Evolutionary conservation across 2,329 filamentous ascomycete genomes (phyloP), one percentile per base, ranked within the genome.

Genomic region (Harringtonia aguacate): DNA sequence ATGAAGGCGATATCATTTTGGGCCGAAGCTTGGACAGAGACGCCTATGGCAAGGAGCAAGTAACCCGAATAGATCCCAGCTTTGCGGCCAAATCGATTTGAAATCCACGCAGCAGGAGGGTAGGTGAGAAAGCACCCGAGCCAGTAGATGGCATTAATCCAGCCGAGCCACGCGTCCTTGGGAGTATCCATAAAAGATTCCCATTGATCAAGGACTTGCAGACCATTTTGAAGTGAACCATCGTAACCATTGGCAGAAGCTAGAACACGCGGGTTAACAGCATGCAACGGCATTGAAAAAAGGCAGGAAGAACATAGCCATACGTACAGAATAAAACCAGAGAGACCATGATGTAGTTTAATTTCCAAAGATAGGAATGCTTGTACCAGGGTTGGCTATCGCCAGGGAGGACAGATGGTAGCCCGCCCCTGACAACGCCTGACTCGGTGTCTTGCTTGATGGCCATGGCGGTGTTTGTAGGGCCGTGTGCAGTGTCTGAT

Each of bases 81-180:
- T 46, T 63, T 67, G 36, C 68, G 55, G 13, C 69, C 69, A 15
- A 59, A 60, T 39, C 57, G 55, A 45, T 62, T 46, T 36, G 43
- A 39, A 3, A 50, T 18, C 18, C 49, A 47, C 4, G 45, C 41
- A 8, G 29, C 39, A 14, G 38, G 20, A 43, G 58, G 57, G 35
- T 57, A 53, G 13, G 55, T 53, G 3, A 56, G 55, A 45, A 56
- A 39, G 15, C 56, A 49, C 28, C 60, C 56, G 20, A 52, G 38
- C 15, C 55, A 53, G 36, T 60, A 53, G 18, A 57, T 55, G 21
- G 61, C 61, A 35, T 53, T 51, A 15, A 64, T 50, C 8, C 65
- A 53, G 21, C 62, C 60, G 18, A 56, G 51, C 45, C 59, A 60
- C 13, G 63, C 52, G 21, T 66, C 66, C 13, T 61, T 33, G 52